Conservation (phyloP, 2,329 filamentous ascomycete species). For the Talaromyces atroroseus region DNA sequence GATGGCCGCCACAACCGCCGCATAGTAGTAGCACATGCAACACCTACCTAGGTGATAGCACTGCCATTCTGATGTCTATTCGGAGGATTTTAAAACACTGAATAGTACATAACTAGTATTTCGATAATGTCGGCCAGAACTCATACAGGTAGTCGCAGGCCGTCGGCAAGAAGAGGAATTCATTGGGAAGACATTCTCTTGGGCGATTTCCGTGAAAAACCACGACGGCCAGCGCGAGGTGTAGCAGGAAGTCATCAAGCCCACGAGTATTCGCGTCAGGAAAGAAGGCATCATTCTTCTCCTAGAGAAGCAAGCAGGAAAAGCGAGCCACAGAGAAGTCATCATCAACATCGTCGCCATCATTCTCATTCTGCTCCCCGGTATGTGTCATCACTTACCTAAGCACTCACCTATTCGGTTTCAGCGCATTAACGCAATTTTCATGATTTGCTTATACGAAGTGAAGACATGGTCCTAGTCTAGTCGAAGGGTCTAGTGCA, state of each 20-base stretch:
- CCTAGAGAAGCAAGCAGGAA: neutral
- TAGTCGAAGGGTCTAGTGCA: neutral
- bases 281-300: neutral
- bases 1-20: neutral
- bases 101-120: neutral
- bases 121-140: neutral
- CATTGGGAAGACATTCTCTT: neutral
- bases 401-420: neutral
- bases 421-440: neutral
- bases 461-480: neutral
- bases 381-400: neutral
- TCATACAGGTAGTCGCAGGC: neutral
- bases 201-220: neutral
- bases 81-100: too few relatives aligned
- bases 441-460: neutral
- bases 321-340: neutral
- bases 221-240: neutral
- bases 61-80: too few relatives aligned
- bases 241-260: neutral
- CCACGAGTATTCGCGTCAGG: neutral
- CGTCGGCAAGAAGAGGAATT: neutral
- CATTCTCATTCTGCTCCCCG: neutral
- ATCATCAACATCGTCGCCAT: neutral
- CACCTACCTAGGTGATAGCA: too few relatives aligned
- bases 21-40: too few relatives aligned